These are phyloP conservation scores for Fusarium piperis DNA, from an alignment of 2,329 filamentous ascomycete species.

Conservation along the genomic window DNA sequence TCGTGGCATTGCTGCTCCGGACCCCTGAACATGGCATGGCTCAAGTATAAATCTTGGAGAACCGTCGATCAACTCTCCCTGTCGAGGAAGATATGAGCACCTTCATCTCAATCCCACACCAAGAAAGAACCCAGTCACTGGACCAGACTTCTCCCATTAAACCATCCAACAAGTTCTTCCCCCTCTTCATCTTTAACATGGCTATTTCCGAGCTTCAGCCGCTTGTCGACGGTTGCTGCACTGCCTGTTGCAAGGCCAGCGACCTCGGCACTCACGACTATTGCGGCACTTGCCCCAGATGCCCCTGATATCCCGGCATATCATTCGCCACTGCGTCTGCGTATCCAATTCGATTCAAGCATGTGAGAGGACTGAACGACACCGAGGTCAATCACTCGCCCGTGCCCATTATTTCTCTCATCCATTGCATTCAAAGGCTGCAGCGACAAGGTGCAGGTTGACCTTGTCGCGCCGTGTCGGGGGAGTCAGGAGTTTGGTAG, in stretches of 20 bases:
- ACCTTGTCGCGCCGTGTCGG: not conserved
- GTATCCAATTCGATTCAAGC: not conserved
- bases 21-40: constrained; percentile 22
- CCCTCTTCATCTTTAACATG: constrained; percentile 23
- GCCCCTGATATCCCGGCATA: constrained; percentile 27
- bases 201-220: constrained; percentile 21
- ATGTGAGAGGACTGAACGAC: not conserved
- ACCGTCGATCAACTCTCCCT: constrained; percentile 19
- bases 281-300: constrained; percentile 45
- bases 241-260: constrained; percentile 45
- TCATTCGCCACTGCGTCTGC: not conserved
- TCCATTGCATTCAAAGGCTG: not conserved
- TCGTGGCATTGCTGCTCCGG: constrained; percentile 28
- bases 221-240: constrained; percentile 41
- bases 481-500: constrained; percentile 1
- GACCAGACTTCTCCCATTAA: not conserved
- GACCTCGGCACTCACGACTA: constrained; percentile 47
- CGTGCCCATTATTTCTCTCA: not conserved
- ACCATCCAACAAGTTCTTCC: not conserved
- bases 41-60: constrained; percentile 37
- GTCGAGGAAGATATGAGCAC: constrained; percentile 14
- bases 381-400: not conserved
- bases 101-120: constrained; percentile 2
- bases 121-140: not conserved
- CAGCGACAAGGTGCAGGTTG: not conserved